Evolutionary conservation across 2,329 filamentous ascomycete genomes (phyloP), one percentile per base, ranked within the genome.

Genomic region (Dryadomyces quercus-mongolicae): DNA sequence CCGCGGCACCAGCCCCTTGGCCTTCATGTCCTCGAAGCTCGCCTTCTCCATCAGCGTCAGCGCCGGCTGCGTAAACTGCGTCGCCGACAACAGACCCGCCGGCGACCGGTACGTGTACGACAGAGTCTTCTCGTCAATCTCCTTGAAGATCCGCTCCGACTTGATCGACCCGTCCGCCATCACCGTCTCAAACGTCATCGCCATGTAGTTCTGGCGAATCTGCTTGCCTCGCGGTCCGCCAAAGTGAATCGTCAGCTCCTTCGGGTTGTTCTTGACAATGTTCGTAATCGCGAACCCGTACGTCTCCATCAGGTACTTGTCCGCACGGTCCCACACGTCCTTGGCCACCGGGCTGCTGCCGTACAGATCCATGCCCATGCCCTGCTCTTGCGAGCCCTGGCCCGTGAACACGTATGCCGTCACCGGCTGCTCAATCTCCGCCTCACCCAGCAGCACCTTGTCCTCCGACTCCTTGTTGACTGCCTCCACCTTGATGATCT

Each of bases 331-430:
- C 93, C 93, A 98, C 52, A 98, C 93, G 63, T 95, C 92, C 74
- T 90, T 91, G 58, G 93, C 94, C 20, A 98, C 93, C 42, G 85
- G 76, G 68, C 93, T 97, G 77, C 85, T 95, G 64, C 79, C 86
- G 69, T 98, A 98, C 52, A 98, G 78, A 65, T 97, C 93, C 93
- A 98, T 98, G 71, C 93, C 93, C 93, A 98, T 98, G 58, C 93
- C 93, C 70, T 98, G 93, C 71, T 98, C 93, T 70, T 98, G 94
- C 51, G 91, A 96, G 63, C 93, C 93, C 71, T 98, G 93, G 54
- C 93, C 93, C 59, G 94, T 98, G 71, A 98, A 98, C 62, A 98
- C 89, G 65, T 98, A 98, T 5, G 93, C 85, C 2, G 92, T 95
- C 38, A 93, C 89, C 8, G 94, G 94, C 68, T 98, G 93, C 71